Evolutionary conservation across 2,329 filamentous ascomycete species (phyloP).

Genomic region (Colletotrichum acutatum): DNA sequence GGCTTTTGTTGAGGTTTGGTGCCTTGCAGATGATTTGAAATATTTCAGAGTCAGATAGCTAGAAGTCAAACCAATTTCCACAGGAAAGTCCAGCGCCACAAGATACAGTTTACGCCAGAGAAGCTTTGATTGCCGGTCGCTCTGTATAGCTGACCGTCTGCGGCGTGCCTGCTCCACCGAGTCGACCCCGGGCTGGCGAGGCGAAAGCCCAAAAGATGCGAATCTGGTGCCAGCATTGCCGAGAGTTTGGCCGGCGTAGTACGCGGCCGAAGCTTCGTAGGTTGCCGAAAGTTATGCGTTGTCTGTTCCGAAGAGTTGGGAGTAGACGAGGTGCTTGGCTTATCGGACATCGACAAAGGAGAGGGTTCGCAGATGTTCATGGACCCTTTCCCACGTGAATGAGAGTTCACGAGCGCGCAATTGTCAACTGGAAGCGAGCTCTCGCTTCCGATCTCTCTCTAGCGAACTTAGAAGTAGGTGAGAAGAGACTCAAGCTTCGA

Average conservation of each 20-base stretch:
- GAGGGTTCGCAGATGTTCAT: background rate
- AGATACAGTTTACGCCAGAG: background rate
- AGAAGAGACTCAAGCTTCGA: background rate
- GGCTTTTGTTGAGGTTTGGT: background rate
- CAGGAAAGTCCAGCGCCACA: background rate
- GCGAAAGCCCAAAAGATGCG: background rate
- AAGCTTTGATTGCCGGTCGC: background rate
- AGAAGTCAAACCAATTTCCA: background rate
- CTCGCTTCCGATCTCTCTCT: background rate
- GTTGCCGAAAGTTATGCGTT: conserved; percentile 1
- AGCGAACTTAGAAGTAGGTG: background rate
- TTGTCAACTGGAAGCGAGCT: background rate
- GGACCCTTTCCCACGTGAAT: background rate
- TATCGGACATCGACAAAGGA: background rate
- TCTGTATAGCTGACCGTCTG: too few species aligned
- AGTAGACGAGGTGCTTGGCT: background rate
- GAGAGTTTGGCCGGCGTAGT: background rate
- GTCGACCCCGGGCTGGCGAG: background rate
- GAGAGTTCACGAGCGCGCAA: background rate
- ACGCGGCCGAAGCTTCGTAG: background rate
- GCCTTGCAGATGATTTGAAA: background rate
- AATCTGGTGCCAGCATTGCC: background rate
- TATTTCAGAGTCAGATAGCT: background rate
- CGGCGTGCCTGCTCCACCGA: background rate
- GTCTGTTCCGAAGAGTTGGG: background rate